Evolutionary conservation across 257 asterid species (phyloP).

Genomic region (Cruciata laevipes): DNA sequence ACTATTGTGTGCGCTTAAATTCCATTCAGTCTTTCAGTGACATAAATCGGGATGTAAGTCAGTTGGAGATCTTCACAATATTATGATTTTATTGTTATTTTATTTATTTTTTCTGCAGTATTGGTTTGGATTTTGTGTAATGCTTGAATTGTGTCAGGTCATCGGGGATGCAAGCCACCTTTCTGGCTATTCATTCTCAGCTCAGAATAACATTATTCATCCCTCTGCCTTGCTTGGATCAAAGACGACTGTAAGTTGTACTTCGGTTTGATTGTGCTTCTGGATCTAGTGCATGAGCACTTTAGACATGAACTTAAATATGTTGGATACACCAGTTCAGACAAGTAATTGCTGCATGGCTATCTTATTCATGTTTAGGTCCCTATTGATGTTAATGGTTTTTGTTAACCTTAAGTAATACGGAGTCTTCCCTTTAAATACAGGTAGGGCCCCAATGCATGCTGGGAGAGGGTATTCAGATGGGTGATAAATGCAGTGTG

Average conservation of each 20-base stretch:
- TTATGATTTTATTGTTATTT: not conserved
- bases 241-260: slow-evolving; percentile 78
- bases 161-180: slow-evolving; percentile 87
- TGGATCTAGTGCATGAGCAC: not conserved
- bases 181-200: slow-evolving; percentile 73
- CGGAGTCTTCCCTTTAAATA: slow-evolving; percentile 15
- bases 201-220: slow-evolving; percentile 82
- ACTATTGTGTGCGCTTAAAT: slow-evolving; percentile 76
- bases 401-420: slow-evolving; percentile 1
- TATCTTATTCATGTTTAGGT: not conserved
- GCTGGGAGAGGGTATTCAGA: slow-evolving; percentile 88
- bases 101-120: not conserved
- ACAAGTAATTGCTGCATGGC: not conserved
- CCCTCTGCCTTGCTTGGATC: slow-evolving; percentile 74
- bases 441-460: slow-evolving; percentile 99
- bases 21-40: slow-evolving; percentile 88
- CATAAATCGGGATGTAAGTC: slow-evolving; percentile 85
- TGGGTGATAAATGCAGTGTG: slow-evolving; percentile 98
- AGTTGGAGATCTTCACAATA: slow-evolving; percentile 15
- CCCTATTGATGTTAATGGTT: not conserved
- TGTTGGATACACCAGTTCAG: not conserved
- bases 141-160: slow-evolving; percentile 42
- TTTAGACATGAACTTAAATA: not conserved
- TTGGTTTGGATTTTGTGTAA: not conserved
- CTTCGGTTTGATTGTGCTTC: not conserved